Base-by-base conservation (phyloP, 805 yeast species). In the Pichia exigua region DNA sequence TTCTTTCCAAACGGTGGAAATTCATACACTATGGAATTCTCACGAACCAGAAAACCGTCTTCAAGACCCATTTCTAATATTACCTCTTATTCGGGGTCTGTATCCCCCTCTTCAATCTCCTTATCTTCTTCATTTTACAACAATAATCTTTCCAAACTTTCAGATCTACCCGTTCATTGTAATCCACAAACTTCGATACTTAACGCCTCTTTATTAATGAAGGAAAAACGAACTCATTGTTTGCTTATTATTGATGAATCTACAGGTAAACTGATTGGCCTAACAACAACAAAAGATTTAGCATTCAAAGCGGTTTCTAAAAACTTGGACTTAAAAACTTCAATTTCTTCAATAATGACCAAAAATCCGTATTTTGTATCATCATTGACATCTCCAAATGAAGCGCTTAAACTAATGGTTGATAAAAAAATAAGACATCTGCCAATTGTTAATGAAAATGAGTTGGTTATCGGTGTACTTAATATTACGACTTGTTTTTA, bases 401-500 rank as follows among this genome's bases (percentile, higher is more conserved):
- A 68, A 32, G 77, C 78, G 1, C 59, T 74, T 30, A 62, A 67
- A 42, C 59, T 66, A 11, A 74, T 74, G 78, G 76, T 72, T 6
- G 59, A 64, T 13, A 66, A 63, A 45, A 68, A 67, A 39, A 71
- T 74, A 27, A 65, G 78, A 52, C 78, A 74, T 56, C 60, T 74
- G 48, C 78, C 78, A 1, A 61, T 74, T 4, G 50, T 68, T 4
- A 73, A 73, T 52, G 66, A 64, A 21, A 46, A 44, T 12, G 69
- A 67, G 3, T 43, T 56, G 9, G 74, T 73, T 32, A 68, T 66
- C n/a, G 77, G 77, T 2, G 68, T 74, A 13, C 58, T 74, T 27
- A 75, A 74, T 58, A 73, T 74, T 35, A 74, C 77, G 4, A 66
- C 73, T 47, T 74, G 78, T 46, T 74, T 73, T 57, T 72, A 73